phyloP scores from a whole-genome alignment of 805 yeast genomes.

The Zygoascus biomembranicola region DNA sequence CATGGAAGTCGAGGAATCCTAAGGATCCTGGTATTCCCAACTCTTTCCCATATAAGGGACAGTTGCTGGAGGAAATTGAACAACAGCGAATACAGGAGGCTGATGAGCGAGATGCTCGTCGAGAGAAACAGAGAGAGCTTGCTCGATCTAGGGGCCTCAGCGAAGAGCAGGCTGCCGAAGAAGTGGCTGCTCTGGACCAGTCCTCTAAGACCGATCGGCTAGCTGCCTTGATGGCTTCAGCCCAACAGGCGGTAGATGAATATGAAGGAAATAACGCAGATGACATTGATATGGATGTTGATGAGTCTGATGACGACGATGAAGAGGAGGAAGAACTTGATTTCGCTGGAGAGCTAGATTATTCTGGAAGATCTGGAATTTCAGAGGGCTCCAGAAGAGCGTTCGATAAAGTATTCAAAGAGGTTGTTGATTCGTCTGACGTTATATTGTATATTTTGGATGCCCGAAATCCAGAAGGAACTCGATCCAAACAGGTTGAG shows the following conservation, averaged over 20 bases:
- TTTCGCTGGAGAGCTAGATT: constrained; percentile 31
- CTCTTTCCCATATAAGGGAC: constrained; percentile 88
- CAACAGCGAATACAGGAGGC: constrained; percentile 40
- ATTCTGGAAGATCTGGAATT: constrained; percentile 32
- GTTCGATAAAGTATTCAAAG: constrained; percentile 86
- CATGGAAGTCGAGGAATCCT: constrained; percentile 80
- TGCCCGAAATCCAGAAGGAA: constrained; percentile 94
- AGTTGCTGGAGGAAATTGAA: constrained; percentile 51
- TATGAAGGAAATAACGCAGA: constrained; percentile 46
- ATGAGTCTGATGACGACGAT: constrained; percentile 34
- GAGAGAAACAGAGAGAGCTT: constrained; percentile 27
- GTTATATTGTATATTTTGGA: constrained; percentile 89
- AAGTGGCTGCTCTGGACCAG: constrained; percentile 26
- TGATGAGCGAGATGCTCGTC: constrained; percentile 31
- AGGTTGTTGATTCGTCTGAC: constrained; percentile 88
- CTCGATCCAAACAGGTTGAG: constrained; percentile 87
- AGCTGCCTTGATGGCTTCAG: constrained; percentile 82
- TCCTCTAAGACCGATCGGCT: constrained; percentile 45
- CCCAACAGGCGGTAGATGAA: constrained; percentile 76
- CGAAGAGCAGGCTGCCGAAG: constrained; percentile 32
- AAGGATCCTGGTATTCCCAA: constrained; percentile 96
- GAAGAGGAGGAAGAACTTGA: constrained; percentile 37
- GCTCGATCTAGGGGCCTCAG: constrained; percentile 32
- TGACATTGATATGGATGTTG: constrained; percentile 31
- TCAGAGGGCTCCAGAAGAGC: constrained; percentile 50